Percentiles rank a stretch among this genome's conserved stretches.
phyloP scores from a whole-genome alignment of 1,284 basidiomycete species.

The Golubevia sp. region DNA sequence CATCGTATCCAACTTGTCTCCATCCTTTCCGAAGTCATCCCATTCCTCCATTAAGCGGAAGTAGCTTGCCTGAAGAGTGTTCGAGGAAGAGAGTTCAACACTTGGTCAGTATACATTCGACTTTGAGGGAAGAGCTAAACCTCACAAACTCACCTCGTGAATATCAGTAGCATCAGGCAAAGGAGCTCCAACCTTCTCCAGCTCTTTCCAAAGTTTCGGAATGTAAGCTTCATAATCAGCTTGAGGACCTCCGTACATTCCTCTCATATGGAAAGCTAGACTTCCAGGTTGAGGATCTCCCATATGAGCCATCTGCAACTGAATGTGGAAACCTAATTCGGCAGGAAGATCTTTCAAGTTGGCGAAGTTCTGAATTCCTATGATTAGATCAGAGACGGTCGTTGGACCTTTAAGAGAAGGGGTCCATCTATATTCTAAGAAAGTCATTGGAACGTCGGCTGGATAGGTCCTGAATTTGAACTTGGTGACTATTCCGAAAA shows the following conservation, averaged over 20 bases:
- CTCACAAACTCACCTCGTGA: neutral
- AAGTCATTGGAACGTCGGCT: constrained; percentile 19
- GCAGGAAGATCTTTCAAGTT: constrained; percentile 4
- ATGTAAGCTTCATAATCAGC: constrained; percentile 11
- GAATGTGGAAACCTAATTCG: constrained; percentile 40
- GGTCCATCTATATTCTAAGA: constrained; percentile 34
- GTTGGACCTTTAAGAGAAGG: constrained; percentile 17
- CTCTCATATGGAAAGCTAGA: constrained; percentile 28
- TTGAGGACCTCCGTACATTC: constrained; percentile 22
- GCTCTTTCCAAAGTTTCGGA: constrained; percentile 11
- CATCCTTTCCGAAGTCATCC: constrained; percentile 45
- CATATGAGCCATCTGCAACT: constrained; percentile 17
- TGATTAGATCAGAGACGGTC: constrained; percentile 16
- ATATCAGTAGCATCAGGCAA: constrained; percentile 5
- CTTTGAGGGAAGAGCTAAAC: neutral
- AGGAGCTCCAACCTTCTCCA: constrained; percentile 19
- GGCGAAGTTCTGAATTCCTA: constrained; percentile 30
- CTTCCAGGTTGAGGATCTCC: constrained; percentile 7
- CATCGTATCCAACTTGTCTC: constrained; percentile 43
- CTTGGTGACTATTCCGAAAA: constrained; percentile 54
- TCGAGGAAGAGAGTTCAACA: too few species aligned
- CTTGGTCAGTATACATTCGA: too few species aligned
- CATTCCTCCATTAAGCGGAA: constrained; percentile 38
- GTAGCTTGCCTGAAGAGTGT: constrained; percentile 14
- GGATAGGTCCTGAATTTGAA: constrained; percentile 33